A percentile compares a stretch with the other conserved stretches of the same genome.
These are phyloP conservation scores for Elymus sibiricus DNA, from an alignment of 176 grass and related monocot genomes.

Conservation along the genomic window DNA sequence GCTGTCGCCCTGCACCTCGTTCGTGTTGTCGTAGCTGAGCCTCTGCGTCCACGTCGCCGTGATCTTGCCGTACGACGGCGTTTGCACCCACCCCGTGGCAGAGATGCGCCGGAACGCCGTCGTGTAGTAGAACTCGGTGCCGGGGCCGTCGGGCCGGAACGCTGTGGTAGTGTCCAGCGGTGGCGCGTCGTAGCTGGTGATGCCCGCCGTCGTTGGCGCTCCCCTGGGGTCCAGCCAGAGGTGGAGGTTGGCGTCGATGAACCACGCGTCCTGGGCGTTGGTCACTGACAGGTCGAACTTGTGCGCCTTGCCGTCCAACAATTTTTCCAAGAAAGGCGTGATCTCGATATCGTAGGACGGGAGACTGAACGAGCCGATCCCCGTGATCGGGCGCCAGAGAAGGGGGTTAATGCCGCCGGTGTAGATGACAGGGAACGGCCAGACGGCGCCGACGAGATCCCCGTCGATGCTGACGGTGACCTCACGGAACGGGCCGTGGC, in stretches of 20 bases:
- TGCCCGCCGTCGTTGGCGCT: conserved; percentile 25
- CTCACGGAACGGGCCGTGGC: conserved; percentile 73
- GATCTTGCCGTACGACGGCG: conserved; percentile 65
- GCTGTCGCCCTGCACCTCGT: conserved; percentile 7
- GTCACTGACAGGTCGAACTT: conserved; percentile 65
- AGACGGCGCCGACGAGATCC: conserved; percentile 60
- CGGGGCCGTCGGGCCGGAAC: conserved; percentile 18
- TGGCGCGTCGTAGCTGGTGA: conserved; percentile 54
- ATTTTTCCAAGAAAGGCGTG: conserved; percentile 57
- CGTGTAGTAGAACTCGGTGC: conserved; percentile 36
- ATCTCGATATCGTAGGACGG: conserved; percentile 85
- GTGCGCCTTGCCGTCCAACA: conserved; percentile 61
- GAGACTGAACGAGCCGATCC: conserved; percentile 83
- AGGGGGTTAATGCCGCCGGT: conserved; percentile 66
- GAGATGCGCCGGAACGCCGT: conserved; percentile 54
- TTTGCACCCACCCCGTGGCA: conserved; percentile 58
- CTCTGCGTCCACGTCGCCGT: conserved; percentile 59
- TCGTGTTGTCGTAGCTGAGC: conserved; percentile 52
- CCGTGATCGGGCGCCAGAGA: conserved; percentile 75
- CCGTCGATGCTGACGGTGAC: conserved; percentile 56
- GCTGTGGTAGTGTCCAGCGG: conserved; percentile 7
- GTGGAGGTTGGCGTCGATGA: conserved; percentile 80
- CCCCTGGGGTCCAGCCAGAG: conserved; percentile 72
- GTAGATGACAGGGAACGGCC: conserved; percentile 87
- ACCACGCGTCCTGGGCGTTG: conserved; percentile 52